phyloP scores from a whole-genome alignment of 768 basidiomycete genomes.

The Tephrocybe sp. region DNA sequence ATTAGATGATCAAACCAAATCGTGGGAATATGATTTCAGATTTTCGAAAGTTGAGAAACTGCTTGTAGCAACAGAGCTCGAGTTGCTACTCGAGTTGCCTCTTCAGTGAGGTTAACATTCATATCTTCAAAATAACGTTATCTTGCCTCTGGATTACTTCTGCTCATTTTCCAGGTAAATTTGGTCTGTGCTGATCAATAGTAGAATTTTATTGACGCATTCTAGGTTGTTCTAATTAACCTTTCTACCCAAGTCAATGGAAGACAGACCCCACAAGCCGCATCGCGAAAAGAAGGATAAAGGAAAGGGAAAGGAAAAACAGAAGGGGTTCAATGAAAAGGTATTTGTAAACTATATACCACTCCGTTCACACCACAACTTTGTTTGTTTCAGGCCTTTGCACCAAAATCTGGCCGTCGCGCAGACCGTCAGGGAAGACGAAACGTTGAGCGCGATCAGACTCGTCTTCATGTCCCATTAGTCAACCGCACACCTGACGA shows the following conservation, averaged over 20 bases:
- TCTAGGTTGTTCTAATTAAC: not conserved
- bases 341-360: conserved; percentile 33
- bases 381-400: conserved; percentile 67
- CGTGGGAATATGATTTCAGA: conserved; percentile 7
- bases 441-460: conserved; percentile 92
- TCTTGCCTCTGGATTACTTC: not conserved
- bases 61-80: not conserved
- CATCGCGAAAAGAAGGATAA: conserved; percentile 84
- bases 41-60: conserved; percentile 1
- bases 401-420: conserved; percentile 83
- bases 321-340: conserved; percentile 88
- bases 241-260: conserved; percentile 38
- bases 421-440: conserved; percentile 89
- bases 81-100: not conserved
- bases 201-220: not conserved
- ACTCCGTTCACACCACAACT: not conserved
- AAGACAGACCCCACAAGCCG: conserved; percentile 76
- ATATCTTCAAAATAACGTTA: not conserved
- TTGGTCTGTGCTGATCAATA: not conserved
- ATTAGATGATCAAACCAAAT: not conserved
- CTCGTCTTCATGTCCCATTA: conserved; percentile 91
- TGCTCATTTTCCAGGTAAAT: not conserved
- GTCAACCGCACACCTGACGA: conserved; percentile 93
- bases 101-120: not conserved
- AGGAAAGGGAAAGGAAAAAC: conserved; percentile 64